These are phyloP conservation scores for Colletotrichum lini DNA, from an alignment of 2,329 filamentous ascomycete species.

Conservation along the genomic window DNA sequence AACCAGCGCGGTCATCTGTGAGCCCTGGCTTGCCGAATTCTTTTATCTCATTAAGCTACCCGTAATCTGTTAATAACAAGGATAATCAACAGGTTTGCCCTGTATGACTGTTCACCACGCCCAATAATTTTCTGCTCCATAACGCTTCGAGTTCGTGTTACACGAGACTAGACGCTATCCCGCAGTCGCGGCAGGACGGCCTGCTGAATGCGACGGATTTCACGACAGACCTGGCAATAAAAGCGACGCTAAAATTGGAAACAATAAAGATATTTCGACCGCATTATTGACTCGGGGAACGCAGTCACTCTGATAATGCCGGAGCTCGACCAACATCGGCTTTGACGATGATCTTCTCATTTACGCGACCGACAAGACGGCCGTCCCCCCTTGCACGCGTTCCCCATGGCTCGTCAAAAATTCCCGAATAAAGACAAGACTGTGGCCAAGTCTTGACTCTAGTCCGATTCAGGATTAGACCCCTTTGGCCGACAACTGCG, in stretches of 20 bases:
- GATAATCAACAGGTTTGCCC: neutral
- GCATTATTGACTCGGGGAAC: slow-evolving; percentile 2
- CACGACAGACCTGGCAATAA: slow-evolving; percentile 3
- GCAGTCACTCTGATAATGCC: neutral
- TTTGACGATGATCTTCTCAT: slow-evolving; percentile 10
- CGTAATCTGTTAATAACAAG: neutral
- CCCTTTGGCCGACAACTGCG: slow-evolving; percentile 1
- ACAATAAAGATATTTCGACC: slow-evolving; percentile 22
- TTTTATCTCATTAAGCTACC: neutral
- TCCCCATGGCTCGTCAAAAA: slow-evolving; percentile 42
- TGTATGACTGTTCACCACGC: neutral
- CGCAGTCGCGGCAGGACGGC: slow-evolving; percentile 21
- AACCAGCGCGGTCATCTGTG: neutral
- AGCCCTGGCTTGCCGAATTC: neutral
- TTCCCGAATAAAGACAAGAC: slow-evolving; percentile 48
- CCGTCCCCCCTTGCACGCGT: slow-evolving; percentile 7
- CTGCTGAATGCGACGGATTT: slow-evolving; percentile 14
- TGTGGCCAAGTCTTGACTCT: slow-evolving; percentile 44
- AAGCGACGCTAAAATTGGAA: slow-evolving; percentile 31
- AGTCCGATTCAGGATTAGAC: slow-evolving; percentile 39
- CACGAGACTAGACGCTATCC: slow-evolving; percentile 22
- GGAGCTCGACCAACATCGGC: slow-evolving; percentile 14
- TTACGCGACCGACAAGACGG: slow-evolving; percentile 7
- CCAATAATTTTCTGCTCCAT: neutral
- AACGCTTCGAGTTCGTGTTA: slow-evolving; percentile 14